Conservation (phyloP, 352 stramenopile species). For the Phytophthora pisi region DNA sequence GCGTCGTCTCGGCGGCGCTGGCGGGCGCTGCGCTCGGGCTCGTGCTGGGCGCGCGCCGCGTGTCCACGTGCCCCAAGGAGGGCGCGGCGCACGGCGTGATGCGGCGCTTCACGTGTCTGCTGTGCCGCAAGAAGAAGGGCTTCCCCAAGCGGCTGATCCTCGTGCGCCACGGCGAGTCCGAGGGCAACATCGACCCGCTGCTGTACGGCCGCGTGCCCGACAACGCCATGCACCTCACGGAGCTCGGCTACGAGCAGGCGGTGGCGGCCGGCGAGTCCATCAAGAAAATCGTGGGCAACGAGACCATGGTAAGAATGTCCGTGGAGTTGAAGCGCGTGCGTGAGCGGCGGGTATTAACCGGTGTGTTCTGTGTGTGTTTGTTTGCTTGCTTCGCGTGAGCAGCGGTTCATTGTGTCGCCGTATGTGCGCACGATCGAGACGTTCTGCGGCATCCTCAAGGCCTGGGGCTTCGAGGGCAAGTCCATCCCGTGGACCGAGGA, state of each 20-base stretch:
- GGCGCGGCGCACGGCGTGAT: slow-evolving; percentile 28
- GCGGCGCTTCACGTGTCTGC: slow-evolving; percentile 43
- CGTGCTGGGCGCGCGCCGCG: slow-evolving; percentile 20
- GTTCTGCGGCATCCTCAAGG: slow-evolving; percentile 81
- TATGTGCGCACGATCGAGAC: slow-evolving; percentile 89
- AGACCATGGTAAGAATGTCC: slow-evolving; percentile 51
- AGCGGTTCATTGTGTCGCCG: slow-evolving; percentile 87
- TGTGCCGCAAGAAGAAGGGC: slow-evolving; percentile 43
- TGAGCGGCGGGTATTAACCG: background rate
- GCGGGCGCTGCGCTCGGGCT: slow-evolving; percentile 51
- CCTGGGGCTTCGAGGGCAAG: slow-evolving; percentile 59
- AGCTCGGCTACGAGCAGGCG: slow-evolving; percentile 79
- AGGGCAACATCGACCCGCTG: slow-evolving; percentile 86
- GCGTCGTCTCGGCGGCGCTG: slow-evolving; percentile 49
- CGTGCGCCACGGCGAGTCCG: slow-evolving; percentile 83
- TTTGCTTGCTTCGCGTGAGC: slow-evolving; percentile 13
- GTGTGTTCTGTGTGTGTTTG: background rate
- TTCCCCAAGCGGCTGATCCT: slow-evolving; percentile 84
- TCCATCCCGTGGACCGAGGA: slow-evolving; percentile 82
- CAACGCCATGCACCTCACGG: slow-evolving; percentile 86
- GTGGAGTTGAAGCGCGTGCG: too few relatives aligned
- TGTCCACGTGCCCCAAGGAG: slow-evolving; percentile 24
- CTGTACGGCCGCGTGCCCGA: slow-evolving; percentile 80
- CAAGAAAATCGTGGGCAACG: slow-evolving; percentile 78
- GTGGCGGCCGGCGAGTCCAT: slow-evolving; percentile 70